These are phyloP conservation scores for Xerophyta viscosa DNA, from an alignment of 106 monocot genomes.

Conservation along the genomic window DNA sequence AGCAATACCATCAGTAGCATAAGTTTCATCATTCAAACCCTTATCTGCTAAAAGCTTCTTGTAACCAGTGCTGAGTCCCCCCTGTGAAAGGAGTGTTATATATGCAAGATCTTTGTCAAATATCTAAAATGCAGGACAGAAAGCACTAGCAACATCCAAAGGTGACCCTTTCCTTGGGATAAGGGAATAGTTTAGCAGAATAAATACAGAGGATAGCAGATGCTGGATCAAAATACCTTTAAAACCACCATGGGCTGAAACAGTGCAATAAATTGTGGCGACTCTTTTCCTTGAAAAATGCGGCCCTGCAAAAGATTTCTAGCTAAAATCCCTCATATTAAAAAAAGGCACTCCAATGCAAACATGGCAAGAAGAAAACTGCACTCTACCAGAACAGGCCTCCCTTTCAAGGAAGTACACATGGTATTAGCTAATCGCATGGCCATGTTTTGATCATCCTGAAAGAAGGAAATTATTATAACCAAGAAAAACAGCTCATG, in stretches of 20 bases:
- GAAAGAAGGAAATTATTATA: slow-evolving; percentile 4
- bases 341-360: background rate
- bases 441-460: slow-evolving; percentile 88
- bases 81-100: slow-evolving; percentile 34
- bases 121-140: too few relatives aligned
- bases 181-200: background rate
- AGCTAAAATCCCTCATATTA: background rate
- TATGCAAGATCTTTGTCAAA: too few relatives aligned
- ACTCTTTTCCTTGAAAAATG: slow-evolving; percentile 86
- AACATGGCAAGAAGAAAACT: background rate
- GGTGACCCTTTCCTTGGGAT: too few relatives aligned
- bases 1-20: slow-evolving; percentile 68
- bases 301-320: slow-evolving; percentile 50
- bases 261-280: slow-evolving; percentile 90
- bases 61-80: slow-evolving; percentile 85
- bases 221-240: slow-evolving; percentile 43
- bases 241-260: slow-evolving; percentile 93
- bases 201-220: too few relatives aligned
- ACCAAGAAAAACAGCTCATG: too few relatives aligned
- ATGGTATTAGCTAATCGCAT: slow-evolving; percentile 73
- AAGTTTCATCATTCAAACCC: slow-evolving; percentile 70
- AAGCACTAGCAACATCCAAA: too few relatives aligned
- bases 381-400: slow-evolving; percentile 61
- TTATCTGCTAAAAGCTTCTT: slow-evolving; percentile 70
- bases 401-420: slow-evolving; percentile 83